These are phyloP conservation scores for Diaporthe citri DNA, from an alignment of 2,329 filamentous ascomycete species.

Conservation along the genomic window DNA sequence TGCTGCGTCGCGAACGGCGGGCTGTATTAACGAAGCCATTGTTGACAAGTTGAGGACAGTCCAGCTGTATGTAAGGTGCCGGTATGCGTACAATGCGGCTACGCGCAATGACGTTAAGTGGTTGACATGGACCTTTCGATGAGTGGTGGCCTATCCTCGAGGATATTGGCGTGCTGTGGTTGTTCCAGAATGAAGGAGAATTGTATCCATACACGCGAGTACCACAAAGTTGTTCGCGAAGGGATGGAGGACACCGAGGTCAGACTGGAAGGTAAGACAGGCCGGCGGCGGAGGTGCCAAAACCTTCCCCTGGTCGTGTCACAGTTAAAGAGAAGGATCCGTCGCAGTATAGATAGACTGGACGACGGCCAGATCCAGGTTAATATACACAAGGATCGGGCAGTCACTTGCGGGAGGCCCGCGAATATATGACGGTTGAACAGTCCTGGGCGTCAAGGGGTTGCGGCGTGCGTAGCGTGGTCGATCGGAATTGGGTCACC, in stretches of 20 bases:
- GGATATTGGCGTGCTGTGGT: not conserved
- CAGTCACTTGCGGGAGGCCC: conserved; percentile 1
- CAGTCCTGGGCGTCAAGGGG: not conserved
- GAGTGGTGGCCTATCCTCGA: not conserved
- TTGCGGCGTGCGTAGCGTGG: conserved; percentile 28
- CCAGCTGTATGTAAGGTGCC: conserved; percentile 34
- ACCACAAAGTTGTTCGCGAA: not conserved
- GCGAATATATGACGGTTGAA: conserved; percentile 13
- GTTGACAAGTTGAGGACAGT: conserved; percentile 37
- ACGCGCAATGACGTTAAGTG: conserved; percentile 33
- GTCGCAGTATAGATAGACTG: not conserved
- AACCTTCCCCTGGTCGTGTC: not conserved
- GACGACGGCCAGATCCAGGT: conserved; percentile 1
- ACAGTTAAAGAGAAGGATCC: not conserved
- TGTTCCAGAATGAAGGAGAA: not conserved
- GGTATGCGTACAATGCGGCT: conserved; percentile 31
- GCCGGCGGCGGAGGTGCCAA: not conserved
- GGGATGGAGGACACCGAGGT: not conserved
- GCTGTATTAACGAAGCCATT: conserved; percentile 57
- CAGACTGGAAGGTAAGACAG: not conserved
- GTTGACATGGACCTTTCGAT: conserved; percentile 26
- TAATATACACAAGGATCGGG: not conserved
- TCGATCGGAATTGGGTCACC: conserved; percentile 1
- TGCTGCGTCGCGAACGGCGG: conserved; percentile 49
- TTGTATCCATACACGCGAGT: conserved; percentile 20